A percentile compares a stretch with the other conserved stretches of the same genome.
phyloP scores from a whole-genome alignment of 352 stramenopile species.

The Thraustochytrium striatum region DNA sequence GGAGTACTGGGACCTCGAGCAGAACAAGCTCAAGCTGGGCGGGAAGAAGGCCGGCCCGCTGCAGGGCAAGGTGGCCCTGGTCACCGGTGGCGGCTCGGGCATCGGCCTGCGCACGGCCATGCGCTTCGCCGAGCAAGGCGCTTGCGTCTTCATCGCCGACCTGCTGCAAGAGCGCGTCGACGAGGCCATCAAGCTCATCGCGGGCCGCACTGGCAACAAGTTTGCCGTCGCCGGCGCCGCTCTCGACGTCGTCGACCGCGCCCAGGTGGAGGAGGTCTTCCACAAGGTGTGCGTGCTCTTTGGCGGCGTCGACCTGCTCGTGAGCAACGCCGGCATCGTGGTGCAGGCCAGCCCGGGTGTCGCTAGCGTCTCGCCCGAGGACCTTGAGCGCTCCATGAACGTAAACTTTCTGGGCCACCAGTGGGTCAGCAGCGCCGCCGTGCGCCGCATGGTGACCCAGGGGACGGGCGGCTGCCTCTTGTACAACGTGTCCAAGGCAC shows the following conservation, averaged over 20 bases:
- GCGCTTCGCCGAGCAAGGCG: slow-evolving; percentile 2
- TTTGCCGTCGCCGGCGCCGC: slow-evolving; percentile 6
- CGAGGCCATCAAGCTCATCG: slow-evolving; percentile 6
- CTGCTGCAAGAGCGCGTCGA: slow-evolving; percentile 5
- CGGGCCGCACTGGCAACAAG: slow-evolving; percentile 13
- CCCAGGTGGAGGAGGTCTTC: slow-evolving; percentile 29
- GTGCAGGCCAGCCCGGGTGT: slow-evolving; percentile 28
- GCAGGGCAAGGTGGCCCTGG: slow-evolving; percentile 60
- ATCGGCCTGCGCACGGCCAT: slow-evolving; percentile 60
- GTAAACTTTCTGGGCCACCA: slow-evolving; percentile 44
- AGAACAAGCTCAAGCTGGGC: slow-evolving; percentile 44
- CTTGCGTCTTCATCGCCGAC: slow-evolving; percentile 42
- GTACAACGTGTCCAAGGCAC: slow-evolving; percentile 46
- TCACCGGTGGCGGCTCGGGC: slow-evolving; percentile 72
- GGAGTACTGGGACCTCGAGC: slow-evolving; percentile 39
- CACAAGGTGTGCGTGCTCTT: slow-evolving; percentile 30
- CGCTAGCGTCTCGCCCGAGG: neutral
- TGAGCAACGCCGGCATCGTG: slow-evolving; percentile 29
- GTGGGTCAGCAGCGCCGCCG: slow-evolving; percentile 11
- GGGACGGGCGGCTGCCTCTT: slow-evolving; percentile 1
- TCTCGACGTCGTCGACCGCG: slow-evolving; percentile 9
- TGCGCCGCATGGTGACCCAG: slow-evolving; percentile 38
- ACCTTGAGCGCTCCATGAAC: slow-evolving; percentile 11
- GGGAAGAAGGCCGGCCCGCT: slow-evolving; percentile 12
- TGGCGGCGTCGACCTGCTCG: slow-evolving; percentile 38